A percentile compares a stretch with the other conserved stretches of the same genome.
Evolutionary conservation across 2,329 filamentous ascomycete species (phyloP).

Genomic region (Bipolaris zeicola): DNA sequence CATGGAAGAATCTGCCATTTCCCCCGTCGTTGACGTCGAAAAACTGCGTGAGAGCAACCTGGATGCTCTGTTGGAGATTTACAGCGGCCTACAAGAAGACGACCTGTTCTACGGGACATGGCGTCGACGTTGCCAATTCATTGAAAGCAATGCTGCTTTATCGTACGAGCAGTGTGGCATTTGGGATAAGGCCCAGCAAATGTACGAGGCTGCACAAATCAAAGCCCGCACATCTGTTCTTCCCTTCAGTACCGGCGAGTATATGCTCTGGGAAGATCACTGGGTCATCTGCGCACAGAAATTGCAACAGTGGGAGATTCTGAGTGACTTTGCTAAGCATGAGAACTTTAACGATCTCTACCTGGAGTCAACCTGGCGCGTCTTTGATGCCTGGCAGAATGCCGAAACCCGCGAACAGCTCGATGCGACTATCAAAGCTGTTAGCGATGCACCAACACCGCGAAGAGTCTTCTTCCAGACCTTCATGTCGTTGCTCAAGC

Average conservation of each 20-base stretch:
- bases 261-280: constrained; percentile 99
- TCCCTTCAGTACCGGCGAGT: constrained; percentile 94
- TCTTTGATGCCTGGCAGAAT: constrained; percentile 92
- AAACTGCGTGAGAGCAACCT: constrained; percentile 90
- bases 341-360: constrained; percentile 98
- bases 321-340: constrained; percentile 97
- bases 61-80: constrained; percentile 93
- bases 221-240: constrained; percentile 96
- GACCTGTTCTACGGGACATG: constrained; percentile 98
- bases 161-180: constrained; percentile 99
- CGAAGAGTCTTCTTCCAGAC: constrained; percentile 96
- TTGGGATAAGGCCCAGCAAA: constrained; percentile 98
- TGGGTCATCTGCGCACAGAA: constrained; percentile 98
- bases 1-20: constrained; percentile 86
- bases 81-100: constrained; percentile 88
- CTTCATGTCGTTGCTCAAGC: constrained; percentile 94
- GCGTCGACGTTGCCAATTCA: constrained; percentile 91
- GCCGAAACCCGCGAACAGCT: constrained; percentile 85
- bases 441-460: constrained; percentile 96
- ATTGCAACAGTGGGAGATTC: constrained; percentile 97
- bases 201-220: constrained; percentile 96
- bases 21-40: constrained; percentile 81
- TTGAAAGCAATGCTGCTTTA: constrained; percentile 94
- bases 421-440: constrained; percentile 91
- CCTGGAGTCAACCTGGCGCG: constrained; percentile 93